Evolutionary conservation across 345 rosid genomes (phyloP).

Genomic region (Eucalyptus pauciflora): DNA sequence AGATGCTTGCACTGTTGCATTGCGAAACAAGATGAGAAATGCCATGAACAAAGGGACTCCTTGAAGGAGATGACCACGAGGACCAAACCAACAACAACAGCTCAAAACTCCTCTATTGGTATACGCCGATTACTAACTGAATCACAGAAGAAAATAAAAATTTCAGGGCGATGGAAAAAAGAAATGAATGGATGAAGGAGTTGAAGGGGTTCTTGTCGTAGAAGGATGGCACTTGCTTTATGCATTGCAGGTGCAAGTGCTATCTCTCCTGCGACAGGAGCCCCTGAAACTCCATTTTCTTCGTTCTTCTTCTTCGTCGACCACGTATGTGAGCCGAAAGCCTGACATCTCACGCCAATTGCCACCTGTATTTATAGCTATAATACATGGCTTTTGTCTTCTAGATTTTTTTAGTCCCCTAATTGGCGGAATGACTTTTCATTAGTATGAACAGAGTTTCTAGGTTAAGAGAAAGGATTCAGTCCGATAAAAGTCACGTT

Average conservation of each 20-base stretch:
- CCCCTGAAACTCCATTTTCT: not conserved
- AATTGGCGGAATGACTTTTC: not conserved
- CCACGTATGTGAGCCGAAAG: not conserved
- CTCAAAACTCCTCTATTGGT: not conserved
- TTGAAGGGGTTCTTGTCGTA: slow-evolving; percentile 18
- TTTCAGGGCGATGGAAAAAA: not conserved
- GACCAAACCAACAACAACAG: not conserved
- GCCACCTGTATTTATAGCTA: not conserved
- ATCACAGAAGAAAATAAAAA: not conserved
- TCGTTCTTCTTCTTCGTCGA: not conserved
- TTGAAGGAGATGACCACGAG: not conserved
- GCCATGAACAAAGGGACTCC: not conserved
- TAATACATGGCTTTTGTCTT: not conserved
- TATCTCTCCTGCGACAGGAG: slow-evolving; percentile 10
- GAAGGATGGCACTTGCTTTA: slow-evolving; percentile 20
- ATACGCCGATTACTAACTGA: not conserved
- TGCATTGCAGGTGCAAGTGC: not conserved
- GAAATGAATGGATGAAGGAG: not conserved
- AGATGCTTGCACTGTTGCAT: not conserved
- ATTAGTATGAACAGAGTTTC: not conserved
- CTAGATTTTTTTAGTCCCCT: not conserved
- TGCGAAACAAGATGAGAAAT: not conserved
- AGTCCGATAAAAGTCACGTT: not conserved
- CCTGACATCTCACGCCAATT: not conserved
- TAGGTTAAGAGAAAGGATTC: not conserved